Percentiles rank a stretch among this genome's conserved stretches.
phyloP scores from a whole-genome alignment of 176 grass and related monocot species.

The Juncus inflexus region DNA sequence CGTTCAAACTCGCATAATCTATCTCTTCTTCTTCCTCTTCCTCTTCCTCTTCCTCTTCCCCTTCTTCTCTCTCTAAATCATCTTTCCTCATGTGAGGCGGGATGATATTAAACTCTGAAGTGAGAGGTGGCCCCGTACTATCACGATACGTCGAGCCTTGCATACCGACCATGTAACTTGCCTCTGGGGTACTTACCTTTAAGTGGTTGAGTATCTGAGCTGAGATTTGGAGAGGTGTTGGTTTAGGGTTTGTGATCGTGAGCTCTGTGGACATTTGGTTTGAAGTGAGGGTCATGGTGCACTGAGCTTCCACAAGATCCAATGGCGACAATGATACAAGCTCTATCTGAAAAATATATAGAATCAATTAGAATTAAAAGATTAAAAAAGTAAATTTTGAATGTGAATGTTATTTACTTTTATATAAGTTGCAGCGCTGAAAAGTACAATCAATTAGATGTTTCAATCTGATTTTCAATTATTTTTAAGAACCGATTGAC shows the following conservation, averaged over 20 bases:
- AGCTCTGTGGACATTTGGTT: conserved; percentile 45
- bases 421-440: neutral
- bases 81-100: conserved; percentile 30
- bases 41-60: neutral
- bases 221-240: conserved; percentile 39
- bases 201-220: conserved; percentile 61
- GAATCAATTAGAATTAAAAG: neutral
- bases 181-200: conserved; percentile 76
- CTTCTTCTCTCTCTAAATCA: conserved; percentile 20
- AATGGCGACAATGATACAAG: conserved; percentile 39
- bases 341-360: conserved; percentile 34
- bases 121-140: conserved; percentile 28
- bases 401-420: no score
- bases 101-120: conserved; percentile 55
- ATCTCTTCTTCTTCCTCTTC: conserved; percentile 68
- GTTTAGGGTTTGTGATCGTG: conserved; percentile 31
- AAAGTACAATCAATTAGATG: neutral
- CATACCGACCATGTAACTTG: conserved; percentile 58
- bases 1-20: conserved; percentile 57
- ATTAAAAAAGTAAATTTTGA: neutral
- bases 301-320: conserved; percentile 37
- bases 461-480: neutral
- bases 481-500: neutral
- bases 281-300: conserved; percentile 43
- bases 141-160: conserved; percentile 54